These are phyloP conservation scores for Candida ponderosae DNA, from an alignment of 805 yeast species.

Conservation along the genomic window DNA sequence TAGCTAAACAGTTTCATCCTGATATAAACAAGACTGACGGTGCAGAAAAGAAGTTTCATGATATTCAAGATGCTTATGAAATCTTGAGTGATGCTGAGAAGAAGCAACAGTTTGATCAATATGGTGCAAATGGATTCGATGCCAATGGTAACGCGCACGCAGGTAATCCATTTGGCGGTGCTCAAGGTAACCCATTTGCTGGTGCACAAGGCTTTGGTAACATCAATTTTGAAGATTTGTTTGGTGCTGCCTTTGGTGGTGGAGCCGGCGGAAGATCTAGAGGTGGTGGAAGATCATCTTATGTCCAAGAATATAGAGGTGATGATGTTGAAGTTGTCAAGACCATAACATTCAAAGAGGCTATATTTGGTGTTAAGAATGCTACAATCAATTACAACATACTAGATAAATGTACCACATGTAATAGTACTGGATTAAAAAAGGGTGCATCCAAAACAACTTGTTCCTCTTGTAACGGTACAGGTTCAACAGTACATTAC, in stretches of 20 bases:
- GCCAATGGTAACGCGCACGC: constrained; percentile 41
- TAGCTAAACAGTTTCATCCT: constrained; percentile 93
- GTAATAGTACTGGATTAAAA: constrained; percentile 84
- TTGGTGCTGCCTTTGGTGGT: constrained; percentile 43
- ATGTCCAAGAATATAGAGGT: constrained; percentile 77
- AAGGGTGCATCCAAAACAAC: constrained; percentile 65
- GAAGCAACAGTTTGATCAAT: constrained; percentile 85
- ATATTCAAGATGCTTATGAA: constrained; percentile 91
- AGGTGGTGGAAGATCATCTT: constrained; percentile 33
- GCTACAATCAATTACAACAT: constrained; percentile 63
- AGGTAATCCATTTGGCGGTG: constrained; percentile 39
- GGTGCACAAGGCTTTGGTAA: constrained; percentile 41
- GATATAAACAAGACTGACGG: constrained; percentile 89
- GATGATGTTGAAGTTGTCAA: constrained; percentile 79
- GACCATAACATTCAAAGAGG: constrained; percentile 73
- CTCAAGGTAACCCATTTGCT: constrained; percentile 43
- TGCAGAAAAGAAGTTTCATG: constrained; percentile 86
- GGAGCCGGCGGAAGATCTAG: constrained; percentile 25
- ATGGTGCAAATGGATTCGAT: constrained; percentile 81
- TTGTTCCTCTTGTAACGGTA: constrained; percentile 85
- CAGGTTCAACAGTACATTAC: constrained; percentile 82
- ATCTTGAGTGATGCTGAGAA: constrained; percentile 78
- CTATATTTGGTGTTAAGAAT: constrained; percentile 70
- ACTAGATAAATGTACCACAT: constrained; percentile 67
- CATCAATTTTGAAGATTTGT: constrained; percentile 54